Conservation (phyloP, 2,329 filamentous ascomycete genomes). For the Scortechinia acanthostroma region DNA sequence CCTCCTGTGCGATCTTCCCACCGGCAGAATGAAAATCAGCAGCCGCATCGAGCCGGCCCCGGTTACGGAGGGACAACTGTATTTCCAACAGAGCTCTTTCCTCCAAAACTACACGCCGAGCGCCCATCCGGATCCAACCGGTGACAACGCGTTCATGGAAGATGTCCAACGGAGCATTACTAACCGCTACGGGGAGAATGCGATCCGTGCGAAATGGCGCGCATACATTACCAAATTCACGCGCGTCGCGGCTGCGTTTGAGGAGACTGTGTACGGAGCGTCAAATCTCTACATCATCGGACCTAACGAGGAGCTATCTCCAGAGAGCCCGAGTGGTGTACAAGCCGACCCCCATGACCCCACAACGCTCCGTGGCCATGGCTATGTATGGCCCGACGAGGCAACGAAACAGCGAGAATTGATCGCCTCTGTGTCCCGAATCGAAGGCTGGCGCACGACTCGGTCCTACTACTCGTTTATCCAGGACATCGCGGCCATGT, state of each 20-base stretch:
- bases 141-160: conserved; percentile 82
- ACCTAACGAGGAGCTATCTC: conserved; percentile 51
- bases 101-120: conserved; percentile 11
- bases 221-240: conserved; percentile 94
- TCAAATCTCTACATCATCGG: conserved; percentile 81
- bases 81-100: conserved; percentile 75
- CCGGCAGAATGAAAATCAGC: conserved; percentile 89
- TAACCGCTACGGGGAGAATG: conserved; percentile 80
- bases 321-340: neutral
- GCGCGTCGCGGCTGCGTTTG: conserved; percentile 84
- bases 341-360: conserved; percentile 22
- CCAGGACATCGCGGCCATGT: conserved; percentile 67
- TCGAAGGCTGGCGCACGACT: conserved; percentile 95
- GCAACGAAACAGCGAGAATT: conserved; percentile 74
- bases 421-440: conserved; percentile 81
- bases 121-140: conserved; percentile 60
- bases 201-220: conserved; percentile 85
- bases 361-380: conserved; percentile 68
- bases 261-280: conserved; percentile 89
- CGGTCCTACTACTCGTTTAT: conserved; percentile 94
- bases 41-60: conserved; percentile 75
- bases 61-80: conserved; percentile 75
- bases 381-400: conserved; percentile 91
- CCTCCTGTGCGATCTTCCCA: conserved; percentile 84
- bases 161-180: conserved; percentile 77